These are phyloP conservation scores for Gliomastix tumulicola DNA, from an alignment of 2,329 filamentous ascomycete species.

Conservation along the genomic window DNA sequence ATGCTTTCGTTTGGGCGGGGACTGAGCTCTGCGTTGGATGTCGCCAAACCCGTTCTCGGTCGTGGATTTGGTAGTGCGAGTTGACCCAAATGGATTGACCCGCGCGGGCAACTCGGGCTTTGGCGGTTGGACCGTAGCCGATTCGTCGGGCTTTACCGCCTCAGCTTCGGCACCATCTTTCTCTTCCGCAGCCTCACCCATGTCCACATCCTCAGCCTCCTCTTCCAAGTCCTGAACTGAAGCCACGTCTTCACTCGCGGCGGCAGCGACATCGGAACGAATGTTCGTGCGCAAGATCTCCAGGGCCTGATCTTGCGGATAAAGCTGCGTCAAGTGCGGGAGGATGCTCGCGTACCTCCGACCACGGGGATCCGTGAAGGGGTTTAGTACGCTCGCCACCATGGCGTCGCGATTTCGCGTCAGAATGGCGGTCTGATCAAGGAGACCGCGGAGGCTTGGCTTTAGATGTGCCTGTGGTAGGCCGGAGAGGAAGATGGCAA, in stretches of 20 bases:
- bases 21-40: conserved; percentile 10
- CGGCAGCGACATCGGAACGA: conserved; percentile 14
- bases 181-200: conserved; percentile 25
- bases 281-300: conserved; percentile 64
- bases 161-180: conserved; percentile 8
- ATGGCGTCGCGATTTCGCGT: conserved; percentile 63
- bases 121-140: conserved; percentile 8
- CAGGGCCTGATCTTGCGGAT: conserved; percentile 54
- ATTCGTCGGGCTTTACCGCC: conserved; percentile 7
- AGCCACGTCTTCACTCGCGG: conserved; percentile 6
- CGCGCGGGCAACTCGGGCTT: conserved; percentile 16
- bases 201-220: conserved; percentile 23
- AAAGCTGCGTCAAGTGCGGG: conserved; percentile 67
- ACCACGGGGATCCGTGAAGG: conserved; percentile 57
- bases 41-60: conserved; percentile 6
- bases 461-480: conserved; percentile 62
- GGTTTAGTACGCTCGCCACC: conserved; percentile 76
- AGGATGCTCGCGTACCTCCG: conserved; percentile 66
- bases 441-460: conserved; percentile 63
- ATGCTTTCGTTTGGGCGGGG: conserved; percentile 29
- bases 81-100: conserved; percentile 26
- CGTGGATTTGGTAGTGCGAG: too few relatives aligned
- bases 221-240: conserved; percentile 25
- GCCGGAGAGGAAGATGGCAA: conserved; percentile 54
- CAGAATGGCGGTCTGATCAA: conserved; percentile 78